Evolutionary conservation across 805 yeast genomes (phyloP).

Genomic region (Candida cerambycidarum): DNA sequence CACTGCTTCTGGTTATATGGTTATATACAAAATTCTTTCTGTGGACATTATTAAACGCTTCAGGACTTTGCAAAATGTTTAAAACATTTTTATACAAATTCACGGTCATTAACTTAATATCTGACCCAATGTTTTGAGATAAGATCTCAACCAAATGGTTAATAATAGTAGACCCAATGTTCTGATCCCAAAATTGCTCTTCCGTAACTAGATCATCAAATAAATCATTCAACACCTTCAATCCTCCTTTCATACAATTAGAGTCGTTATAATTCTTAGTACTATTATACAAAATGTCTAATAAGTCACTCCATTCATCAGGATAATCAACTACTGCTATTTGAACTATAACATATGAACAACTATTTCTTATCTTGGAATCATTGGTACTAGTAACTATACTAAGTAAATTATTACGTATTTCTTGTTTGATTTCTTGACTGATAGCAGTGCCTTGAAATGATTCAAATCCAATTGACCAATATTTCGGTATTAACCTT

Average conservation of each 20-base stretch:
- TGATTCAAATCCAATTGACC: conserved; percentile 83
- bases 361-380: conserved; percentile 62
- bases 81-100: conserved; percentile 54
- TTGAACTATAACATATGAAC: conserved; percentile 75
- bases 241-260: conserved; percentile 49
- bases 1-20: conserved; percentile 20
- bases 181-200: conserved; percentile 79
- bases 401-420: conserved; percentile 52
- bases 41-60: conserved; percentile 36
- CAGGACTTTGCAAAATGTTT: conserved; percentile 52
- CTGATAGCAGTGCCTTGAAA: conserved; percentile 65
- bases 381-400: conserved; percentile 45
- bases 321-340: conserved; percentile 90
- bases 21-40: conserved; percentile 38
- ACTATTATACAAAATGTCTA: conserved; percentile 46
- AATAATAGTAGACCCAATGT: conserved; percentile 58
- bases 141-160: conserved; percentile 43
- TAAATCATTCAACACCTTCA: conserved; percentile 67
- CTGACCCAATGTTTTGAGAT: conserved; percentile 36
- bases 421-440: conserved; percentile 48
- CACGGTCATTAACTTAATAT: conserved; percentile 36
- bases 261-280: conserved; percentile 30
- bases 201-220: conserved; percentile 86
- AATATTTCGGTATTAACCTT: conserved; percentile 64
- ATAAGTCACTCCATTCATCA: conserved; percentile 88